Evolutionary conservation across 148 eudicot genomes (phyloP).

Genomic region (Rheum nobile): DNA sequence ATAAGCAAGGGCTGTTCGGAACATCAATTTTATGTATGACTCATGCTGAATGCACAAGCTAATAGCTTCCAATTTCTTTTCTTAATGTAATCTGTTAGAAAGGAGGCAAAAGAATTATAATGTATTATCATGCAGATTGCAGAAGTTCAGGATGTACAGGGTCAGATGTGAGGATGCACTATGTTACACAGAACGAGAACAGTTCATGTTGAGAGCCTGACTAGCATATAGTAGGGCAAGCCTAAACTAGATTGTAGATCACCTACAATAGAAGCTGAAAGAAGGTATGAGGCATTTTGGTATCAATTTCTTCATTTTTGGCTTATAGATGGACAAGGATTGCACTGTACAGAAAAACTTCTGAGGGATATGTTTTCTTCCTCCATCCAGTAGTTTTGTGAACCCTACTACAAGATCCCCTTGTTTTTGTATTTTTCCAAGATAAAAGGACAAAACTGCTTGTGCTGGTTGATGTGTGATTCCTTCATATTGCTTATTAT

Average conservation of each 20-base stretch:
- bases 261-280: neutral
- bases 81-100: neutral
- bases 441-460: neutral
- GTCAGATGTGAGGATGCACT: neutral
- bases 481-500: neutral
- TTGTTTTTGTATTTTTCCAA: neutral
- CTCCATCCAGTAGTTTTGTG: neutral
- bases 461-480: neutral
- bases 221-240: neutral
- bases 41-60: neutral
- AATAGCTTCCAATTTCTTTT: neutral
- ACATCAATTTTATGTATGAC: neutral
- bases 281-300: neutral
- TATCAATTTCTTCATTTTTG: neutral
- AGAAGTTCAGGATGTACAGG: neutral
- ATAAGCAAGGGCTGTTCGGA: neutral
- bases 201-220: neutral
- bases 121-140: neutral
- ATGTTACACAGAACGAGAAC: neutral
- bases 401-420: neutral
- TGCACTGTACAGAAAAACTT: neutral
- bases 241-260: neutral
- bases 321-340: neutral
- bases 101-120: neutral
- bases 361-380: neutral